Evolutionary conservation across 768 basidiomycete genomes (phyloP), one percentile per base, ranked within the genome.

Genomic region (Kondoa malvinella): DNA sequence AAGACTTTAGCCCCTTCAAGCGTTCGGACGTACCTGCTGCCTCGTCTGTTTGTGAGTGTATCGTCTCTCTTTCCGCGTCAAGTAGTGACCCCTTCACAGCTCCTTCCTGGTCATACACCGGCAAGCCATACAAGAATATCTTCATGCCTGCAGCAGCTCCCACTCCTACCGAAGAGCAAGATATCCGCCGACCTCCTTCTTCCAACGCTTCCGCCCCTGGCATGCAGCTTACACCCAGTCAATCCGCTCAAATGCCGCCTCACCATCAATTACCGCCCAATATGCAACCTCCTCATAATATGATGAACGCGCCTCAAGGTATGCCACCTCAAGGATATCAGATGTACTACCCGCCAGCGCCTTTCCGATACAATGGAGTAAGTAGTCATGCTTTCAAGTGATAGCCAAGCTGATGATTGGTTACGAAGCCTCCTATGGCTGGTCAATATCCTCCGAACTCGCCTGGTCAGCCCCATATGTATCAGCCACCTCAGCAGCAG

Each of bases 1-100:
- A 95, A 73, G 94, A 96, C 75, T 99, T 99, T 76, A 95, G 92
- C 76, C 92, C 94, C 17, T 95, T 94, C 83, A 89, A 89, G 78
- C 84, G 86, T 73, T 83, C 83, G 75, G 89, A 89, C 76, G 85
- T 91, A 30, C 82, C 80, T 4, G 88, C 89, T 66, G 83, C 91
- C 4, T 78, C 82, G 29, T 81, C 84, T 74, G 82, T 89, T 70
- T 77, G 91, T 92, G 76, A 73, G 90, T 27, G 34, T 14, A 25
- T 50, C 25, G 56, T 3, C 40, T 3, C 56, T 66, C 30, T 25
- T 29, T 14, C 8, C 14, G 30, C 4, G 4, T 68, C 17, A 3
- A 16, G 21, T 25, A 4, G 40, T 33, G 30, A 17, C 34, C 31
- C 1, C 26, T 65, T 4, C 25, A 67, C 67, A 72, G 89, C 81